phyloP scores from a whole-genome alignment of 805 yeast genomes.

The Nakazawaea holstii region DNA sequence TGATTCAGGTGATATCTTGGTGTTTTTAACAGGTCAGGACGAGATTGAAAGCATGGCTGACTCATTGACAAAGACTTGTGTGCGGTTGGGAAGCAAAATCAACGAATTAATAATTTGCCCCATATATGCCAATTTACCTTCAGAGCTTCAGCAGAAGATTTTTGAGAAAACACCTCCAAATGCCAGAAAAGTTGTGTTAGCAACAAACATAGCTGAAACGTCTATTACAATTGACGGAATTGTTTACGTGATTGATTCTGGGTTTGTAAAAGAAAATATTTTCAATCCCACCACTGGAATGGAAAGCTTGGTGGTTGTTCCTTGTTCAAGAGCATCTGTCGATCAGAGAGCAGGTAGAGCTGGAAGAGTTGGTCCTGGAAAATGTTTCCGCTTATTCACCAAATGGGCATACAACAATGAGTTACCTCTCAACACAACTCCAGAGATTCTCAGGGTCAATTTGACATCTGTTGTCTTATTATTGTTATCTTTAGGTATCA shows the following conservation, averaged over 20 bases:
- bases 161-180: constrained; percentile 84
- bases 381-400: constrained; percentile 85
- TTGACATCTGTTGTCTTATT: constrained; percentile 70
- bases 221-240: constrained; percentile 96
- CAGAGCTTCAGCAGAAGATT: constrained; percentile 73
- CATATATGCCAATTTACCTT: constrained; percentile 86
- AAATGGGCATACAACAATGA: constrained; percentile 77
- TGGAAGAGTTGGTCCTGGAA: constrained; percentile 96
- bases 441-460: constrained; percentile 88
- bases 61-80: constrained; percentile 57
- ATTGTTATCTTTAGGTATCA: constrained; percentile 77
- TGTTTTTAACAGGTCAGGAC: constrained; percentile 93
- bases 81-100: constrained; percentile 54
- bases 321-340: constrained; percentile 93
- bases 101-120: constrained; percentile 72
- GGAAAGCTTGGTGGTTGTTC: constrained; percentile 79
- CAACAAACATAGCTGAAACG: constrained; percentile 97
- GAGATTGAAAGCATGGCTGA: constrained; percentile 86
- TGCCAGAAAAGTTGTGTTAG: constrained; percentile 81
- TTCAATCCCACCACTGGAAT: constrained; percentile 85
- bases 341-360: constrained; percentile 98
- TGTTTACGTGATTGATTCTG: constrained; percentile 90
- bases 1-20: constrained; percentile 77
- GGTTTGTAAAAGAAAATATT: constrained; percentile 88
- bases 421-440: constrained; percentile 72